Conservation (phyloP, 495 filamentous ascomycete species). For the Lasiosphaeria ovina region DNA sequence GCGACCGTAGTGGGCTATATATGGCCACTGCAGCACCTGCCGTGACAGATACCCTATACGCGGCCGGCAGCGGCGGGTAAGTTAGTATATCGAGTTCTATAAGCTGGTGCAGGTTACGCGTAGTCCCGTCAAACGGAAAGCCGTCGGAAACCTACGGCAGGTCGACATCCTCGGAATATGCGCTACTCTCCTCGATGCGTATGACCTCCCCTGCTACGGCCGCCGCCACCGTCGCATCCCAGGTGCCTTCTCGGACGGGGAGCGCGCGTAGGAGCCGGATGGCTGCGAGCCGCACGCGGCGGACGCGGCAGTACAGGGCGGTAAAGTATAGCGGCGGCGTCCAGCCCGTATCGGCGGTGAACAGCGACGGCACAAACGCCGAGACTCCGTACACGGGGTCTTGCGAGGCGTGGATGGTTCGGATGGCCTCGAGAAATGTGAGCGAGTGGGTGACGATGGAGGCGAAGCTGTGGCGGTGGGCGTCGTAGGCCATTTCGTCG, state of each 20-base stretch:
- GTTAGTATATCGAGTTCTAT: background rate
- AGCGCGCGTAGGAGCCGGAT: constrained; percentile 36
- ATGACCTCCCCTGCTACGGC: constrained; percentile 33
- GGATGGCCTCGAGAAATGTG: constrained; percentile 21
- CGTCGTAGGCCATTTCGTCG: constrained; percentile 45
- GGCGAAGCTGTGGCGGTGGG: constrained; percentile 37
- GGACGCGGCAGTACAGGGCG: constrained; percentile 56
- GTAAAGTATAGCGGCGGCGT: constrained; percentile 53
- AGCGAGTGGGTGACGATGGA: constrained; percentile 33
- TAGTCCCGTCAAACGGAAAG: too few species aligned
- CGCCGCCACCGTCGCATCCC: constrained; percentile 32
- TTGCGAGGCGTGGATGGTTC: background rate
- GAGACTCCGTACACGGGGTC: background rate
- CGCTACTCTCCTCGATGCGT: constrained; percentile 37
- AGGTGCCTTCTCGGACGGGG: constrained; percentile 54
- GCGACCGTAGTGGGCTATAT: too few species aligned
- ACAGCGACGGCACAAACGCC: constrained; percentile 23
- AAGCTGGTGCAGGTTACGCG: too few species aligned
- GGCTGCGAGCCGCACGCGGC: constrained; percentile 42
- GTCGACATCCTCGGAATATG: background rate
- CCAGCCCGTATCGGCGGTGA: constrained; percentile 46
- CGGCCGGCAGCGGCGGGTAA: background rate
- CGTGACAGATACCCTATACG: background rate
- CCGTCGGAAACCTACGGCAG: too few species aligned
- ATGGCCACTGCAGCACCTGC: too few species aligned